phyloP scores from a whole-genome alignment of 768 basidiomycete species.

The Auricularia sp. region DNA sequence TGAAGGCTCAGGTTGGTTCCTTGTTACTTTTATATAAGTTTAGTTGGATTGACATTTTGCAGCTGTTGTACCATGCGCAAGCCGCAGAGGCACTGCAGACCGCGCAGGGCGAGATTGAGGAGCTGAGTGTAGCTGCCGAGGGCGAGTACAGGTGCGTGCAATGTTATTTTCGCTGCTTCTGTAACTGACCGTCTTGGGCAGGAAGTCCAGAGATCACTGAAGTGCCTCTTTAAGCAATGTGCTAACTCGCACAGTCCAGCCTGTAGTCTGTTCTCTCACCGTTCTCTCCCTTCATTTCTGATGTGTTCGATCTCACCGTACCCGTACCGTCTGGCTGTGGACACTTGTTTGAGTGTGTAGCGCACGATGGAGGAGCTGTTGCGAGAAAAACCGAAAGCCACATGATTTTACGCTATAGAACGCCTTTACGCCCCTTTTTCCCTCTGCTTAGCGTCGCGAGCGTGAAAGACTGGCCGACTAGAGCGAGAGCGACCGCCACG shows the following conservation, averaged over 20 bases:
- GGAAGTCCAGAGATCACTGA: slow-evolving; percentile 89
- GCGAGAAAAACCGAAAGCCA: neutral
- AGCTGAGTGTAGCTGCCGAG: slow-evolving; percentile 85
- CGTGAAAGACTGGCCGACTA: neutral
- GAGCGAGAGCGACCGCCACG: neutral
- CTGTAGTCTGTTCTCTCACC: neutral
- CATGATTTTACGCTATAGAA: neutral
- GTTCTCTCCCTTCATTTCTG: slow-evolving; percentile 4
- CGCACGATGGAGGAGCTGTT: neutral
- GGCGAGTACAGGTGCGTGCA: slow-evolving; percentile 77
- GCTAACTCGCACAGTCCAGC: neutral
- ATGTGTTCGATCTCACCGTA: neutral
- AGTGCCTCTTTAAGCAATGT: slow-evolving; percentile 28
- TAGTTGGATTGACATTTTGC: neutral
- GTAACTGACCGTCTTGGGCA: slow-evolving; percentile 20
- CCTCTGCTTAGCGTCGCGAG: neutral
- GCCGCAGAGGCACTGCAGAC: slow-evolving; percentile 75
- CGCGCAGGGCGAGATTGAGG: slow-evolving; percentile 87
- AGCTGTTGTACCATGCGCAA: slow-evolving; percentile 63
- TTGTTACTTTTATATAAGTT: no score
- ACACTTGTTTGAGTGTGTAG: neutral
- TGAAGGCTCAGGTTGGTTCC: slow-evolving; percentile 65
- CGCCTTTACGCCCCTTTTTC: neutral
- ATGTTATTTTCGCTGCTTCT: no score
- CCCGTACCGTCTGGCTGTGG: neutral